Evolutionary conservation across 2,329 filamentous ascomycete genomes (phyloP), one percentile per base, ranked within the genome.

Genomic region (Apiospora aurea): DNA sequence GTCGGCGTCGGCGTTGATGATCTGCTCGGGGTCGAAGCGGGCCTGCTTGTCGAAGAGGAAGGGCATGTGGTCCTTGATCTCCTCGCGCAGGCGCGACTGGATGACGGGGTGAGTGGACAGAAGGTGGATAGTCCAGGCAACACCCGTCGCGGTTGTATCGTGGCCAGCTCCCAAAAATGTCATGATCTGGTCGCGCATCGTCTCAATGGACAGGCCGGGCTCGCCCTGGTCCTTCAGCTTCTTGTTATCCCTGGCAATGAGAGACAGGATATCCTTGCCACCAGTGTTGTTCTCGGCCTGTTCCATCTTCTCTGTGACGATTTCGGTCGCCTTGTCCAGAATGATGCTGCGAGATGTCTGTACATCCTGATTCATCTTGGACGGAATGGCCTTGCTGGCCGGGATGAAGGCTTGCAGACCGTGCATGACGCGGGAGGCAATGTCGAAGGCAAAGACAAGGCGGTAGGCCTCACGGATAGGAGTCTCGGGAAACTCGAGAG

Each of bases 71-170:
- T 78, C 74, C 49, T 79, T 79, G 72, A 85, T 81, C 75, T 85
- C 83, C 44, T 82, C 79, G 4, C 83, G 83, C 0, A 85, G 79
- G 4, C 79, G 79, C 1, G 76, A 75, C 74, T 85, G 83, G 21
- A 85, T 78, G 1, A 80, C 79, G 0, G 80, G 80, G 71, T 85
- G 77, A 29, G 79, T 82, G 6, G 80, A 81, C 2, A 85, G 80
- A 4, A 84, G 75, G 70, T 85, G 81, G 0, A 85, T 75, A 0
- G 81, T 83, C 82, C 83, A 85, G 8, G 82, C 81, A 2, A 85
- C 78, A 18, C 81, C 82, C 0, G 83, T 84, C 8, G 83, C 82
- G 0, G 84, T 85, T 5, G 83, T 85, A 44, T 85, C 83, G 74
- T 85, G 83, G 5, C 83, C 83, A 26, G 81, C 83, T 43, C 80